These are phyloP conservation scores for Beauveria sp. DNA, from an alignment of 2,329 filamentous ascomycete genomes.

Conservation along the genomic window DNA sequence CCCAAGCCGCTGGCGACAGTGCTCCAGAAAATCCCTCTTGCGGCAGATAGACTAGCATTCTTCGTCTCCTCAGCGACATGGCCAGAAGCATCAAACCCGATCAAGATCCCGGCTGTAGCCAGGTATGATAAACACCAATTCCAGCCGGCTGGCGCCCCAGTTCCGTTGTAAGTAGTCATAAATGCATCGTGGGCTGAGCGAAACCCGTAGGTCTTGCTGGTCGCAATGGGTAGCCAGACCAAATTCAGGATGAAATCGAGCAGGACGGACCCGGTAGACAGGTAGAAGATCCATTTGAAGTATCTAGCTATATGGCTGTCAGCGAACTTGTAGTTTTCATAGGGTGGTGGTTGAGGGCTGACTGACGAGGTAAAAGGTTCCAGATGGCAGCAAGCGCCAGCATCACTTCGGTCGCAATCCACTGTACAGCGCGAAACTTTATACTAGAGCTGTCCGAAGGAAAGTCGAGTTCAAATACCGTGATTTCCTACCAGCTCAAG, in stretches of 20 bases:
- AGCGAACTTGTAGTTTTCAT: background rate
- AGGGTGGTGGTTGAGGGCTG: constrained; percentile 12
- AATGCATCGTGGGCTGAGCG: constrained; percentile 51
- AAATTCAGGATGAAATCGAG: constrained; percentile 53
- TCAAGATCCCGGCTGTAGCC: constrained; percentile 51
- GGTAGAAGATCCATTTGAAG: constrained; percentile 42
- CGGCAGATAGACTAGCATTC: constrained; percentile 47
- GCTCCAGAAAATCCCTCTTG: constrained; percentile 53
- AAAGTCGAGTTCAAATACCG: constrained; percentile 48
- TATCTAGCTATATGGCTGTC: constrained; percentile 26
- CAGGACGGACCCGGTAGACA: constrained; percentile 42
- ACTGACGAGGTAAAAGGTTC: constrained; percentile 43
- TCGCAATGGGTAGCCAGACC: constrained; percentile 53
- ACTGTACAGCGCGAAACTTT: constrained; percentile 53
- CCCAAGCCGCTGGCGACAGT: constrained; percentile 48
- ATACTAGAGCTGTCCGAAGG: constrained; percentile 43
- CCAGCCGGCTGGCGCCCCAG: constrained; percentile 47
- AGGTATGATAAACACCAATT: constrained; percentile 57
- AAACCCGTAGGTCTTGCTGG: constrained; percentile 48
- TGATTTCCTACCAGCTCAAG: constrained; percentile 39
- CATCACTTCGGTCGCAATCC: constrained; percentile 47
- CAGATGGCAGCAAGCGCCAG: constrained; percentile 41
- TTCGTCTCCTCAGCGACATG: constrained; percentile 56
- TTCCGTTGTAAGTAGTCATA: constrained; percentile 52
- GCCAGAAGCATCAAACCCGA: constrained; percentile 54